phyloP scores from a whole-genome alignment of 306 rosid species.

The Citrullus mucosospermus region DNA sequence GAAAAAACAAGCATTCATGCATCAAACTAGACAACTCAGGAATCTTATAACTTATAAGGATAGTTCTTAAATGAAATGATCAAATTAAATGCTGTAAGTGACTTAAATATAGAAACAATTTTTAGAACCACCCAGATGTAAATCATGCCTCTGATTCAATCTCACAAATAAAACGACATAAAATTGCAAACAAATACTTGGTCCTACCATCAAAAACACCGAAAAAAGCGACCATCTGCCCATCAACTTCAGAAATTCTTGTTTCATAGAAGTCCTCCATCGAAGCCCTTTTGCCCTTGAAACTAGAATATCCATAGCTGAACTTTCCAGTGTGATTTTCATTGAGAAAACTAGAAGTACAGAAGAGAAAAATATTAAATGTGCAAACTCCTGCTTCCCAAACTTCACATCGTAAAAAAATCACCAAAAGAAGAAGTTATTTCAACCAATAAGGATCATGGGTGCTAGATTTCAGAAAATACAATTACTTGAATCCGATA shows the following conservation, averaged over 20 bases:
- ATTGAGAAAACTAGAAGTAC: constrained; percentile 35
- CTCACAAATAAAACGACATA: neutral
- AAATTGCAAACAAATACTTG: constrained; percentile 3
- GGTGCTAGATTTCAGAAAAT: neutral
- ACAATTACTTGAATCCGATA: neutral
- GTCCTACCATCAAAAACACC: constrained; percentile 87
- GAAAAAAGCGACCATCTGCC: constrained; percentile 76
- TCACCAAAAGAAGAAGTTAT: neutral
- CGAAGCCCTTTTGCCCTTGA: constrained; percentile 82
- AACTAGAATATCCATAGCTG: constrained; percentile 86
- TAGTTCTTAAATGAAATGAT: neutral
- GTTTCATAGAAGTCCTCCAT: constrained; percentile 93
- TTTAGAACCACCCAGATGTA: neutral
- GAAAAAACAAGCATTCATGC: neutral
- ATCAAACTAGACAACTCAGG: neutral
- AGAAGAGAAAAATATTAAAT: neutral
- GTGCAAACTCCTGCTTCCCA: neutral
- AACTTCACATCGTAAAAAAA: neutral
- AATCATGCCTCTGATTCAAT: neutral
- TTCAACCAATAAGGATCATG: neutral
- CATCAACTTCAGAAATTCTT: constrained; percentile 61
- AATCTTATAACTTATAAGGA: neutral
- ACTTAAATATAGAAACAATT: neutral
- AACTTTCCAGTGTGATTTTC: constrained; percentile 53
- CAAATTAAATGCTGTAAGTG: neutral